phyloP scores from a whole-genome alignment of 768 basidiomycete species.

The Amanita molliuscula region DNA sequence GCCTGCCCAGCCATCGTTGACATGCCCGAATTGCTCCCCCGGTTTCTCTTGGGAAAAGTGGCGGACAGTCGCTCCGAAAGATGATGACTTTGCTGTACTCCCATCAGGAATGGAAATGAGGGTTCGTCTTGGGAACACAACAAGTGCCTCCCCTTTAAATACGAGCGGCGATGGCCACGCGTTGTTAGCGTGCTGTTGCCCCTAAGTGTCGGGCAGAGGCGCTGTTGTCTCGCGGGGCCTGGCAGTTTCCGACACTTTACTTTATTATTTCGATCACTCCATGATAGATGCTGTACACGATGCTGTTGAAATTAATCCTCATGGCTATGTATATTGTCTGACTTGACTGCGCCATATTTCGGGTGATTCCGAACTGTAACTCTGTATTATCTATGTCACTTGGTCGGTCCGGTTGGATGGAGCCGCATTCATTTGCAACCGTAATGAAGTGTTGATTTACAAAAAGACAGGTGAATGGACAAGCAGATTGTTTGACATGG shows the following conservation, averaged over 20 bases:
- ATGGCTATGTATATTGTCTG: background rate
- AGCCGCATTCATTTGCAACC: too few species aligned
- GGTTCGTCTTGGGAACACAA: background rate
- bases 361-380: too few species aligned
- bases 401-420: too few species aligned
- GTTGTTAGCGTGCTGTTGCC: background rate
- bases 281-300: too few species aligned
- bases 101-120: background rate
- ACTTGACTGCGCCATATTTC: background rate
- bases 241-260: background rate
- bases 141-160: constrained; percentile 2
- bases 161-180: constrained; percentile 4
- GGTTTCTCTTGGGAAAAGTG: background rate
- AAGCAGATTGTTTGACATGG: too few species aligned
- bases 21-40: background rate
- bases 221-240: background rate
- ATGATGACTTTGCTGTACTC: constrained; percentile 1
- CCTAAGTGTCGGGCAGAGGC: background rate
- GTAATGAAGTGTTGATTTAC: too few species aligned
- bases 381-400: too few species aligned
- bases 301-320: background rate
- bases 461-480: too few species aligned
- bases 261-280: too few species aligned
- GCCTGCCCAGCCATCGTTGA: background rate
- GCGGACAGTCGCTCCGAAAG: background rate